Evolutionary conservation across 2,329 filamentous ascomycete species (phyloP).

Genomic region (Microsporum audouinii): DNA sequence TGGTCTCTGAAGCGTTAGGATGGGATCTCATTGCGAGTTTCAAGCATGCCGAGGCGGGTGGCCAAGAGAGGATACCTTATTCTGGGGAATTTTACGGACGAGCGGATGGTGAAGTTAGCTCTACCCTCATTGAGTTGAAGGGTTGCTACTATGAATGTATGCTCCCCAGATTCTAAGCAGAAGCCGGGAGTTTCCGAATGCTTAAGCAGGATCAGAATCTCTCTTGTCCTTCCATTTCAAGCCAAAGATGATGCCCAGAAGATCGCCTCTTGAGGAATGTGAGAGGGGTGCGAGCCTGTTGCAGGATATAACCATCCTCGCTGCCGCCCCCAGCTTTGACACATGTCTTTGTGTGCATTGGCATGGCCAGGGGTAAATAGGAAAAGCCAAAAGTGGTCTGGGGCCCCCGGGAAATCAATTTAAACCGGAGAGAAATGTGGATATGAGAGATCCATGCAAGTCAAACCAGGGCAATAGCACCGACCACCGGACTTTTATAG

Average conservation of each 20-base stretch:
- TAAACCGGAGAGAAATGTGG: neutral
- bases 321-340: neutral
- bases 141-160: neutral
- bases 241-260: neutral
- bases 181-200: conserved; percentile 1
- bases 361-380: neutral
- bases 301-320: neutral
- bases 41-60: neutral
- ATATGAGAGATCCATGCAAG: neutral
- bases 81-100: neutral
- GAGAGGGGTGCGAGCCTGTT: neutral
- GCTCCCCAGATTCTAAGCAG: neutral
- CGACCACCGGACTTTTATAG: neutral
- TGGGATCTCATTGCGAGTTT: neutral
- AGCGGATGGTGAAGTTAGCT: neutral
- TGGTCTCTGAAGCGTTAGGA: neutral
- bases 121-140: too few relatives aligned
- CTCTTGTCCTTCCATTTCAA: neutral
- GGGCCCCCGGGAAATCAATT: neutral
- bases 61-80: neutral
- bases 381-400: neutral
- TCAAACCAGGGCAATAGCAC: neutral
- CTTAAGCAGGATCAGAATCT: neutral
- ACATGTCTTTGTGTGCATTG: neutral
- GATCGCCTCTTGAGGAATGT: neutral